phyloP scores from a whole-genome alignment of 2,329 filamentous ascomycete species.

The Botrytis sinoallii region DNA sequence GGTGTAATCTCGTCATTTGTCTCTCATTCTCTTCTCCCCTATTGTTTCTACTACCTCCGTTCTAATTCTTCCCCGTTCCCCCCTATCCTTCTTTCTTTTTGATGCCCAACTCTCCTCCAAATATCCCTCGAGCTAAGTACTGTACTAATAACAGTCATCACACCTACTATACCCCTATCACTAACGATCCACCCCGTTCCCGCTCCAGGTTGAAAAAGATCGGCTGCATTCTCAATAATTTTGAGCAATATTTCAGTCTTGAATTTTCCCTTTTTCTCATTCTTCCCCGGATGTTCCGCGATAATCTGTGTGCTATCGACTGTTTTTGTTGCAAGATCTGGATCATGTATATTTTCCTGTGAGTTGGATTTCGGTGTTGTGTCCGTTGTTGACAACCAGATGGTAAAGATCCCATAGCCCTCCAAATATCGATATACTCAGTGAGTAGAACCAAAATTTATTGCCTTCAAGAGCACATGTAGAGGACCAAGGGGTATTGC shows the following conservation, averaged over 20 bases:
- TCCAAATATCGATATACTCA: slow-evolving; percentile 43
- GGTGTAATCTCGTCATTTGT: too few relatives aligned
- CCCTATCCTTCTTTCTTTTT: too few relatives aligned
- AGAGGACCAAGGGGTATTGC: slow-evolving; percentile 43
- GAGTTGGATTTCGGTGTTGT: rapidly evolving
- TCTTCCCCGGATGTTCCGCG: background rate
- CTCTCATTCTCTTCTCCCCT: background rate
- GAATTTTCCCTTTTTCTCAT: background rate
- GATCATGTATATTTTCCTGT: background rate
- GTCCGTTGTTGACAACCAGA: background rate
- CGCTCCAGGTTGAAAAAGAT: slow-evolving; percentile 59
- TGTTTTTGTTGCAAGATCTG: background rate
- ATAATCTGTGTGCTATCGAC: background rate
- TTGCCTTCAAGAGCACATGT: slow-evolving; percentile 57
- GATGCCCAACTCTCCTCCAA: slow-evolving; percentile 50
- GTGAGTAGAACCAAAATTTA: slow-evolving; percentile 65
- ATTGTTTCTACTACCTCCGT: background rate
- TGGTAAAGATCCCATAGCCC: slow-evolving; percentile 28
- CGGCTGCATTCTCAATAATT: slow-evolving; percentile 56
- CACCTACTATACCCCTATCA: slow-evolving; percentile 51
- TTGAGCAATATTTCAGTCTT: background rate
- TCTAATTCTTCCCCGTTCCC: background rate
- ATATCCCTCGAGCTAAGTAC: slow-evolving; percentile 57
- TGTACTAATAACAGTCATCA: slow-evolving; percentile 60
- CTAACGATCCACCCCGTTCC: slow-evolving; percentile 59